Conservation (phyloP, 129 eudicot genomes). For the Helichrysum umbraculigerum region DNA sequence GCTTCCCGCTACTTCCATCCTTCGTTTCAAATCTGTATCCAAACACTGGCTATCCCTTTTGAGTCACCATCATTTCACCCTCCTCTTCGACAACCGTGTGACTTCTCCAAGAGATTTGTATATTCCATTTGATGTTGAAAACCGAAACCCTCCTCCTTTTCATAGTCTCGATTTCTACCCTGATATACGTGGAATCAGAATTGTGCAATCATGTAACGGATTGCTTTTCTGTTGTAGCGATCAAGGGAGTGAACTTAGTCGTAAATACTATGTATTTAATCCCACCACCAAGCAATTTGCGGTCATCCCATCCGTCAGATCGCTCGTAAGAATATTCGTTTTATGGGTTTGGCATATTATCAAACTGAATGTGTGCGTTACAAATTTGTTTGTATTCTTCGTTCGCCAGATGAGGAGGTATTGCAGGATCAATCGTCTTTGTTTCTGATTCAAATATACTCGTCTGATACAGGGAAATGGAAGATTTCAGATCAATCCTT, state of each 20-base stretch:
- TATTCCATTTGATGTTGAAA: conserved; percentile 15
- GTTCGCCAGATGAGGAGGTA: no score
- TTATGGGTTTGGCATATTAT: conserved; percentile 19
- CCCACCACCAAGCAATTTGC: no score
- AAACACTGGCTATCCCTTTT: conserved; percentile 23
- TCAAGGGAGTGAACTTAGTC: not conserved
- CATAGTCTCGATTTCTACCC: conserved; percentile 9
- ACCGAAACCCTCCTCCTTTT: conserved; percentile 21
- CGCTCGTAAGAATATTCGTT: not conserved
- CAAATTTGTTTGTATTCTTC: conserved; percentile 1
- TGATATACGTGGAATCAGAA: conserved; percentile 10
- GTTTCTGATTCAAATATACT: conserved; percentile 36
- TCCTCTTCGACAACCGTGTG: not conserved
- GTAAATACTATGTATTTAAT: no score
- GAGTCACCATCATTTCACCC: conserved; percentile 16
- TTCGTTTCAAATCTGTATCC: conserved; percentile 21
- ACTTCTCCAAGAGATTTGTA: not conserved
- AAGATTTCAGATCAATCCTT: conserved; percentile 11
- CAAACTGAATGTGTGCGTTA: not conserved
- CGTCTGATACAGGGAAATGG: conserved; percentile 33
- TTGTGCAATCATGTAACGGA: conserved; percentile 23
- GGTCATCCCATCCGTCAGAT: not conserved
- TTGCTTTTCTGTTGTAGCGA: conserved; percentile 16
- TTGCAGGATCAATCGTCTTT: no score
- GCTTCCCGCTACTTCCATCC: conserved; percentile 21